These are phyloP conservation scores for Kurtzmaniella cleridarum DNA, from an alignment of 805 yeast genomes.

Conservation along the genomic window DNA sequence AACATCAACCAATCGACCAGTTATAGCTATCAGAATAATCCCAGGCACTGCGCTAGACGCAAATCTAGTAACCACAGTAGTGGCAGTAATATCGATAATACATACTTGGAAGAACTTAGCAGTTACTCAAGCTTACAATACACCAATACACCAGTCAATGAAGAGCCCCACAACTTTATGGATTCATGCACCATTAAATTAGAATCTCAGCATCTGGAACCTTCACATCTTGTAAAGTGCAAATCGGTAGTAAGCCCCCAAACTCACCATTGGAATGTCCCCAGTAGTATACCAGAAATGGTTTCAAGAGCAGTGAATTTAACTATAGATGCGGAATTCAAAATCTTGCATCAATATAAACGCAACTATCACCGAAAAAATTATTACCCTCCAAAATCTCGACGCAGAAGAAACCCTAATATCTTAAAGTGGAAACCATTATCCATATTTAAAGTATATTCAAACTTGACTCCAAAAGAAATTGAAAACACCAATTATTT, in stretches of 20 bases:
- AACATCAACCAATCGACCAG: too few relatives aligned
- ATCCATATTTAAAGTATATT: conserved; percentile 27
- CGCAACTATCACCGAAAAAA: background rate
- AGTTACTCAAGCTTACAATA: too few relatives aligned
- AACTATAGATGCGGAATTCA: conserved; percentile 1
- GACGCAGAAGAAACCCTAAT: conserved; percentile 10
- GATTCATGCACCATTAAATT: too few relatives aligned
- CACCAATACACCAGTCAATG: too few relatives aligned
- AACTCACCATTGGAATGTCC: background rate
- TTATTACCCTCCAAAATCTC: conserved; percentile 1
- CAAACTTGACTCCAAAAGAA: conserved; percentile 22
- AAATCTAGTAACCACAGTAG: too few relatives aligned
- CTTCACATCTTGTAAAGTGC: background rate
- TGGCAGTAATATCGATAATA: too few relatives aligned
- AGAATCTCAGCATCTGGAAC: too few relatives aligned
- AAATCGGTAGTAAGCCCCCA: background rate
- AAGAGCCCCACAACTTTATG: too few relatives aligned
- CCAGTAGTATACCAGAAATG: background rate
- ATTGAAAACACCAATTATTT: conserved; percentile 24
- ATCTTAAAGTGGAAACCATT: conserved; percentile 25
- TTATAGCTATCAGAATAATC: too few relatives aligned
- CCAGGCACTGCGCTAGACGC: too few relatives aligned
- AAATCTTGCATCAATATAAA: background rate
- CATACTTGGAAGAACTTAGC: too few relatives aligned
- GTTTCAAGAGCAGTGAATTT: background rate